Percentiles rank a stretch among this genome's conserved stretches.
Conservation (phyloP, 31 red algal genomes). For the Odonthalia washingtoniensis region DNA sequence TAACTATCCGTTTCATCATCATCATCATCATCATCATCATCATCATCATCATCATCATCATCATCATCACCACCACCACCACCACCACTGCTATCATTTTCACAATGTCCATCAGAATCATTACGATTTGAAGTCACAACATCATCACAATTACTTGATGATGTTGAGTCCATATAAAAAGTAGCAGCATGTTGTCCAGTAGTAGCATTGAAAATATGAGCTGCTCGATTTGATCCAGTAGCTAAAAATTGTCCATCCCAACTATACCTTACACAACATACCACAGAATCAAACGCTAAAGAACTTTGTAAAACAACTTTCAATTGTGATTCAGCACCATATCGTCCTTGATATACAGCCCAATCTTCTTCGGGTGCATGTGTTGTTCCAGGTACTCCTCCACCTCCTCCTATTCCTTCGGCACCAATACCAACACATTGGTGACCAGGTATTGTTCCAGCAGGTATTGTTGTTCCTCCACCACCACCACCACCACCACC, state of each 20-base stretch:
- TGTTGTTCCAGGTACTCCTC: no score
- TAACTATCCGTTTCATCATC: slow-evolving; percentile 52
- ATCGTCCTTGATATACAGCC: slow-evolving; percentile 55
- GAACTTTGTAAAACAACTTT: slow-evolving; percentile 76
- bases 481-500: no score
- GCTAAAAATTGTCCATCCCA: slow-evolving; percentile 90
- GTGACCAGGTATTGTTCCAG: no score
- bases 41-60: slow-evolving; percentile 50
- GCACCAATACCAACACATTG: no score
- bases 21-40: slow-evolving; percentile 6
- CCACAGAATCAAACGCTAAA: slow-evolving; percentile 79
- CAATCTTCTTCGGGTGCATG: slow-evolving; percentile 88
- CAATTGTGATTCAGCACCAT: slow-evolving; percentile 43
- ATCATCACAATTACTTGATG: slow-evolving; percentile 82
- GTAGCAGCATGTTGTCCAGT: slow-evolving; percentile 71
- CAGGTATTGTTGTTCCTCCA: no score
- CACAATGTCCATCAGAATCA: slow-evolving; percentile 77
- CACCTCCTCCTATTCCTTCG: no score
- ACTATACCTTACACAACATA: slow-evolving; percentile 94
- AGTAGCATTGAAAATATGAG: slow-evolving; percentile 86
- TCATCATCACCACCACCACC: slow-evolving; percentile 60
- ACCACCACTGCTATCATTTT: slow-evolving; percentile 91
- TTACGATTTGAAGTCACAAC: slow-evolving; percentile 77
- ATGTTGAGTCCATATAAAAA: slow-evolving; percentile 71
- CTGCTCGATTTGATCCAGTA: slow-evolving; percentile 82